Conservation (phyloP, 768 basidiomycete genomes). For the Holtermannia corniformis region DNA sequence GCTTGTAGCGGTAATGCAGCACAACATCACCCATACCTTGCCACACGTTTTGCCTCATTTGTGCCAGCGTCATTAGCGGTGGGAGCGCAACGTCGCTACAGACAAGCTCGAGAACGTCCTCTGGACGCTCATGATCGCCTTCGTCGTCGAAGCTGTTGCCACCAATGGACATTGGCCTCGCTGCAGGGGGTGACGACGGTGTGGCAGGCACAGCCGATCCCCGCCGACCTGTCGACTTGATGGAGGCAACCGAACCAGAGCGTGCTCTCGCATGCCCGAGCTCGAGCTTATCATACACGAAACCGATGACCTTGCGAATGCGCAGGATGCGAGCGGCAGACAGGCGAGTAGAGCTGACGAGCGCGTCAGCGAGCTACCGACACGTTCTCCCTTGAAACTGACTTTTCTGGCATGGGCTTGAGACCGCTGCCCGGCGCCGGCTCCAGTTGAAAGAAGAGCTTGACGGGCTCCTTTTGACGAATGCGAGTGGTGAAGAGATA, state of each 20-base stretch:
- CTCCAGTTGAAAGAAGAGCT: slow-evolving; percentile 80
- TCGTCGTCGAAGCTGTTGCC: not conserved
- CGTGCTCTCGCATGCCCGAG: slow-evolving; percentile 9
- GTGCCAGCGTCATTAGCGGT: slow-evolving; percentile 78
- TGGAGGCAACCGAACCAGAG: slow-evolving; percentile 8
- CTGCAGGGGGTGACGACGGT: not conserved
- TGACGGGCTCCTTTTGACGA: slow-evolving; percentile 48
- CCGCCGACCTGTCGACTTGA: not conserved
- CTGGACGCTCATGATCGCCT: slow-evolving; percentile 41
- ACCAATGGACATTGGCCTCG: not conserved
- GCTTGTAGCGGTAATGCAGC: slow-evolving; percentile 35
- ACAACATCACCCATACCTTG: slow-evolving; percentile 36
- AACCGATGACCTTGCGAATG: slow-evolving; percentile 69
- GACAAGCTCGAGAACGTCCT: slow-evolving; percentile 73
- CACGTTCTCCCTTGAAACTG: slow-evolving; percentile 38
- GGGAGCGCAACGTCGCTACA: slow-evolving; percentile 80
- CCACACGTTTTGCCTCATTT: slow-evolving; percentile 62
- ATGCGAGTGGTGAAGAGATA: slow-evolving; percentile 63
- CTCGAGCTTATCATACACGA: slow-evolving; percentile 66
- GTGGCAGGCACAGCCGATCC: slow-evolving; percentile 7
- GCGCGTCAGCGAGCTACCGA: not conserved
- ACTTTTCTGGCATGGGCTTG: slow-evolving; percentile 80
- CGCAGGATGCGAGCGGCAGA: slow-evolving; percentile 80
- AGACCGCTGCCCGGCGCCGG: slow-evolving; percentile 57
- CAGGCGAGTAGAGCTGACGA: slow-evolving; percentile 63